Evolutionary conservation across 2,329 filamentous ascomycete genomes (phyloP).

Genomic region (Sphaerulina vaccinii): DNA sequence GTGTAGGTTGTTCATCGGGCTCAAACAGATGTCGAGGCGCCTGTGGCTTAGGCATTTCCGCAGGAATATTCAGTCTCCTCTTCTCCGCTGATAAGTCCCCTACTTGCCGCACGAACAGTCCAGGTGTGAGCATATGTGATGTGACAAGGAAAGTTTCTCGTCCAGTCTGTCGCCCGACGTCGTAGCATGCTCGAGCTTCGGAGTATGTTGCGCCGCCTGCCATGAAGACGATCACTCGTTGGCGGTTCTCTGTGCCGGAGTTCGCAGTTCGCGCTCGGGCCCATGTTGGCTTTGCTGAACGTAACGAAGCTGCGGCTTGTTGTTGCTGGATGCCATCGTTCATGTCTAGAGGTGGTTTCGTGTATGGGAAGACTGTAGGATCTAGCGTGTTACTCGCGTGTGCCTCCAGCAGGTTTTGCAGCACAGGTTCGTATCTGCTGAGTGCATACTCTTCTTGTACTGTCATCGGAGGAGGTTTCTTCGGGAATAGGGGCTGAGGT

Average conservation of each 20-base stretch:
- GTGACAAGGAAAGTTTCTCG: conserved; percentile 86
- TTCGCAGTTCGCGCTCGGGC: conserved; percentile 68
- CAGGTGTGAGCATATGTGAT: conserved; percentile 87
- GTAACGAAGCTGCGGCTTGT: conserved; percentile 63
- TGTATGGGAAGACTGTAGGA: conserved; percentile 48
- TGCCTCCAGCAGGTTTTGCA: conserved; percentile 85
- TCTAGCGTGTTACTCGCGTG: conserved; percentile 46
- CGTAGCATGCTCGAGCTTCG: conserved; percentile 85
- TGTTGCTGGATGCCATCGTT: conserved; percentile 58
- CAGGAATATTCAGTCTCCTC: conserved; percentile 73
- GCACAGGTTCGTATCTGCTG: conserved; percentile 78
- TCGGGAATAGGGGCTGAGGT: conserved; percentile 67
- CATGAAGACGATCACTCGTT: conserved; percentile 90
- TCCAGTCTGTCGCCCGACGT: conserved; percentile 68
- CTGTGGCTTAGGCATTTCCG: conserved; percentile 74
- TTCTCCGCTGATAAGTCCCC: conserved; percentile 75
- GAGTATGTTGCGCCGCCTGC: conserved; percentile 93
- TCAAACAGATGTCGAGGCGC: conserved; percentile 87
- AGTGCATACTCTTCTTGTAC: conserved; percentile 75
- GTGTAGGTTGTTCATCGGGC: conserved; percentile 58
- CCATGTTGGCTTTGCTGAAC: conserved; percentile 93
- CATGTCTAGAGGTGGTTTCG: conserved; percentile 58
- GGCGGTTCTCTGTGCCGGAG: conserved; percentile 70
- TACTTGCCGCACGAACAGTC: conserved; percentile 78
- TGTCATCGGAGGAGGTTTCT: conserved; percentile 57